Percentiles rank a stretch among this genome's conserved stretches.
Evolutionary conservation across 73 alveolate genomes (phyloP).

Genomic region (Paramecium pentaurelia): DNA sequence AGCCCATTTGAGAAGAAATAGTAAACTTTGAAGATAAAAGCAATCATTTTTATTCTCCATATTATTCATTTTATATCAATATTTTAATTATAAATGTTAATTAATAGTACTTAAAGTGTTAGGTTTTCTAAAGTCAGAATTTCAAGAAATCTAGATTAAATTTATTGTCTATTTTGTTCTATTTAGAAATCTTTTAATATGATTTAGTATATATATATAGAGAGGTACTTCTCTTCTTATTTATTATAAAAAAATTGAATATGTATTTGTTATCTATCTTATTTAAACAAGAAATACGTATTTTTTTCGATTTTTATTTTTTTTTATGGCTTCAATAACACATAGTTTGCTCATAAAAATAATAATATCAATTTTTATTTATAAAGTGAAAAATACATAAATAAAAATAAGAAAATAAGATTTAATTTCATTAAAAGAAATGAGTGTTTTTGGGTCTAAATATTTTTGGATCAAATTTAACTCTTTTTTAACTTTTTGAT

Average conservation of each 20-base stretch:
- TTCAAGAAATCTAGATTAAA: not conserved
- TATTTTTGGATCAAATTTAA: slow-evolving; percentile 34
- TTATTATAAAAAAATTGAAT: too few relatives aligned
- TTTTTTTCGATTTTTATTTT: not conserved
- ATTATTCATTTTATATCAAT: not conserved
- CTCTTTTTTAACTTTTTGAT: not conserved
- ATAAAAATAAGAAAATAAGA: not conserved
- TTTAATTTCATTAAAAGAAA: not conserved
- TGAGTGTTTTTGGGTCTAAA: slow-evolving; percentile 42
- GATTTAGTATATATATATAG: not conserved
- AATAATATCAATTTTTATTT: not conserved
- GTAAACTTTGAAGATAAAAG: not conserved
- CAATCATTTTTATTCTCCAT: not conserved
- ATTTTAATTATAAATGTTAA: not conserved
- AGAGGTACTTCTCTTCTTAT: not conserved
- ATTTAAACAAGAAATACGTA: not conserved
- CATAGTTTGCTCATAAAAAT: not conserved
- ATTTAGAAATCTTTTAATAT: not conserved
- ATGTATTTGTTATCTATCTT: too few relatives aligned
- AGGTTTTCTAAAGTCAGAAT: not conserved
- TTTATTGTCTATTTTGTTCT: not conserved
- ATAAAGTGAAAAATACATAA: not conserved
- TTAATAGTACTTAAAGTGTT: not conserved
- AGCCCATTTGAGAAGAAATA: not conserved
- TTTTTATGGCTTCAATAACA: not conserved